Conservation (phyloP, 495 filamentous ascomycete species). For the Neurospora tetrasperma region DNA sequence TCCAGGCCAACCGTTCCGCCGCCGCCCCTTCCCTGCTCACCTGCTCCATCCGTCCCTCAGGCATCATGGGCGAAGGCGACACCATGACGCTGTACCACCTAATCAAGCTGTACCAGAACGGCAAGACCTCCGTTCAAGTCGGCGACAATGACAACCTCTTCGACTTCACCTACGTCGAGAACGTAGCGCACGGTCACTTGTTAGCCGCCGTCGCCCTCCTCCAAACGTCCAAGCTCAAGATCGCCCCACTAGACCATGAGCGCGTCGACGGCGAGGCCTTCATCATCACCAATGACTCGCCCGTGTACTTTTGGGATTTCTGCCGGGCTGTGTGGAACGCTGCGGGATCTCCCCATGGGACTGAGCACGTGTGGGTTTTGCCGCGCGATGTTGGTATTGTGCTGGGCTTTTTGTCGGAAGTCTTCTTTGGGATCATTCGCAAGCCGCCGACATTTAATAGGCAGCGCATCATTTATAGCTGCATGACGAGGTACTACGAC, state of each 20-base stretch:
- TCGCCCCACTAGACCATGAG: conserved; percentile 59
- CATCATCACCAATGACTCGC: conserved; percentile 86
- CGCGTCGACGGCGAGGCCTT: conserved; percentile 89
- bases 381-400: conserved; percentile 50
- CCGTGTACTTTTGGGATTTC: conserved; percentile 96
- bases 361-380: conserved; percentile 60
- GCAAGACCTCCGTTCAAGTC: conserved; percentile 70
- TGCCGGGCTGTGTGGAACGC: conserved; percentile 66
- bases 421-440: conserved; percentile 53
- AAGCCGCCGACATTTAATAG: conserved; percentile 67
- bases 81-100: conserved; percentile 52
- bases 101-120: conserved; percentile 51
- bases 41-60: conserved; percentile 70
- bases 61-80: conserved; percentile 88
- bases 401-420: conserved; percentile 61
- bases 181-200: conserved; percentile 66
- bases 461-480: conserved; percentile 62
- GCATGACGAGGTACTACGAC: conserved; percentile 79
- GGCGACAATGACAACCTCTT: conserved; percentile 83
- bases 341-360: conserved; percentile 52
- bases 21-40: conserved; percentile 58
- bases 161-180: conserved; percentile 75
- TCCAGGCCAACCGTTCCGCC: conserved; percentile 67
- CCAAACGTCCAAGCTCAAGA: conserved; percentile 41
- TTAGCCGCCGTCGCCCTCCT: conserved; percentile 67